A percentile compares a stretch with the other conserved stretches of the same genome.
Evolutionary conservation across 2,329 filamentous ascomycete genomes (phyloP).

Genomic region (Thermoascus crustaceus): DNA sequence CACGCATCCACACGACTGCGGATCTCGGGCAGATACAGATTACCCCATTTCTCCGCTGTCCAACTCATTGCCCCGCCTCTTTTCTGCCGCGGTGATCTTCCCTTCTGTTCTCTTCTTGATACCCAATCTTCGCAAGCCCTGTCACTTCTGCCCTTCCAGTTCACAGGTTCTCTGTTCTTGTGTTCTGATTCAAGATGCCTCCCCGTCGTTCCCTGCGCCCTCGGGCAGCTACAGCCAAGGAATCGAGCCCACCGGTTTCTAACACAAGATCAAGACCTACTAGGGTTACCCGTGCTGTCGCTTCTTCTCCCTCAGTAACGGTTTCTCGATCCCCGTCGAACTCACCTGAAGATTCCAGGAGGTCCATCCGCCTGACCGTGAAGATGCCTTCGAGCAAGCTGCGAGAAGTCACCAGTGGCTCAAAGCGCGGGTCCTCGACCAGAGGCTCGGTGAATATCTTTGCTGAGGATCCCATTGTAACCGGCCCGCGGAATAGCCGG

Average conservation of each 20-base stretch:
- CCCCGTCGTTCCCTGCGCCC: constrained; percentile 33
- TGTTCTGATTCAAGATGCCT: constrained; percentile 22
- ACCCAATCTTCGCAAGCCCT: constrained; percentile 1
- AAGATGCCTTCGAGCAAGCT: constrained; percentile 44
- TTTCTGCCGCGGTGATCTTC: no score
- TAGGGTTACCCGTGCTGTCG: constrained; percentile 25
- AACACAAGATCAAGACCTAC: constrained; percentile 30
- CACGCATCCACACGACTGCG: no score
- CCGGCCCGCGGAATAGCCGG: constrained; percentile 39
- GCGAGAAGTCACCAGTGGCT: constrained; percentile 37
- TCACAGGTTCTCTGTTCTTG: constrained; percentile 1
- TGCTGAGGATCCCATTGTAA: constrained; percentile 38
- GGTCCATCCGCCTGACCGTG: constrained; percentile 40
- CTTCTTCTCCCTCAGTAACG: constrained; percentile 25
- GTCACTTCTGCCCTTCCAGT: constrained; percentile 1
- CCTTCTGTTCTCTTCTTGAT: no score
- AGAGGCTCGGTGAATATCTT: constrained; percentile 36
- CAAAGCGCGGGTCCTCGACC: constrained; percentile 15
- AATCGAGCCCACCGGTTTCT: constrained; percentile 22
- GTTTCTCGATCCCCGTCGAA: constrained; percentile 29
- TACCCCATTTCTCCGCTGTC: no score
- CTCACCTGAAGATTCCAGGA: constrained; percentile 27
- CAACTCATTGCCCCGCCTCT: no score
- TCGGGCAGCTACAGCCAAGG: constrained; percentile 21
- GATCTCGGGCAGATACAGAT: no score